Evolutionary conservation across 495 filamentous ascomycete genomes (phyloP).

Genomic region (Margaritispora aquatica): DNA sequence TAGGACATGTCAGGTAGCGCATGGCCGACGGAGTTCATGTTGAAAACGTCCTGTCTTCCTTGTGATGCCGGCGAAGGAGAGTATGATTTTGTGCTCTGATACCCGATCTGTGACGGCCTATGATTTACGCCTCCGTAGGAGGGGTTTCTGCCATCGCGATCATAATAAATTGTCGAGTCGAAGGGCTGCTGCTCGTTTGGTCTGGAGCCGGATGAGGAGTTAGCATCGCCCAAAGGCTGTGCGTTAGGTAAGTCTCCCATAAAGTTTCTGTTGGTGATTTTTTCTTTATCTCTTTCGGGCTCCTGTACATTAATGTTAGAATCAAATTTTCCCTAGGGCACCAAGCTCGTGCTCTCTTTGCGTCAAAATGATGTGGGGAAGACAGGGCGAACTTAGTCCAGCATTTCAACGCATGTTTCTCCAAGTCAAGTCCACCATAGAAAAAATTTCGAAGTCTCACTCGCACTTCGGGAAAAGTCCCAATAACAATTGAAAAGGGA

Average conservation of each 20-base stretch:
- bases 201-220: neutral
- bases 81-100: constrained; percentile 5
- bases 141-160: constrained; percentile 1
- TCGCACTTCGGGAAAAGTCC: no score
- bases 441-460: no score
- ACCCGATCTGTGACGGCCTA: neutral
- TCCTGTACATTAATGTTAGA: no score
- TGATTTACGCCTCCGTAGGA: neutral
- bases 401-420: no score
- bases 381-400: no score
- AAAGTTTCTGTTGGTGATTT: constrained; percentile 2
- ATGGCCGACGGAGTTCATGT: constrained; percentile 13
- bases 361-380: neutral
- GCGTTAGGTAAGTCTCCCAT: constrained; percentile 16
- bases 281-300: no score
- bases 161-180: neutral
- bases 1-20: constrained; percentile 20
- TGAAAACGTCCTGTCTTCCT: constrained; percentile 13
- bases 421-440: no score
- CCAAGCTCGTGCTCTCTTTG: no score
- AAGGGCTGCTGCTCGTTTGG: neutral
- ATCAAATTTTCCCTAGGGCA: no score
- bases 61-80: constrained; percentile 3
- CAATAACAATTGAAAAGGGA: no score
- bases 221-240: constrained; percentile 4